Base-by-base conservation (phyloP, 2,329 filamentous ascomycete genomes). In the Trichoderma brevicompactum region DNA sequence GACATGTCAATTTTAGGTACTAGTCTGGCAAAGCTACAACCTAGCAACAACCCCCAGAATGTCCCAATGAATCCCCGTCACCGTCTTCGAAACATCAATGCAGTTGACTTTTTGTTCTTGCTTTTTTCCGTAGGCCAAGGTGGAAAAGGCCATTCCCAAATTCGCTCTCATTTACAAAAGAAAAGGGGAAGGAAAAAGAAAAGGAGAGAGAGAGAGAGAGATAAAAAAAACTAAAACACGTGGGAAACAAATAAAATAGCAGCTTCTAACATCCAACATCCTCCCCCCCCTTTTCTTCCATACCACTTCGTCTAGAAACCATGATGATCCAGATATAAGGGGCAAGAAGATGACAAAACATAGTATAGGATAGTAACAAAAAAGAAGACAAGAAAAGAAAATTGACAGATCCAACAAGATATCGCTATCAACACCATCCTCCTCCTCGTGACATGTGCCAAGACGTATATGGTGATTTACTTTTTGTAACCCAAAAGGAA, bases 401-500 rank as follows among this genome's bases (percentile, higher is more conserved):
- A 54, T 34, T 56, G 55, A 53, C 55, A 61, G 55, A 48, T 66
- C 64, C 64, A 66, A 52, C 59, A 41, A 56, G 63, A 50, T 53
- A 63, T 66, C 56, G 64, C 50, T 66, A 66, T 63, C 59, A 66
- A 66, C 50, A 66, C 17, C 36, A 7, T 8, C 36, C 36, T 10
- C 56, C 56, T 44, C 36, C 59, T 54, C 38, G 50, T 66, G 64
- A 49, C 48, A 63, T 66, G 55, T 63, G 58, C 49, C 64, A 66
- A 66, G 58, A 66, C 48, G 52, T 54, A 46, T 52, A 65, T 52
- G 40, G 40, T 49, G 32, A 56, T 61, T 55, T 54, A 50, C 55
- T 66, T 66, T 66, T 66, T 66, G 32, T 55, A 66, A 52, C 43
- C 58, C 54, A 61, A 61, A 63, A 61, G 28, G 17, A 66, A 50